Base-by-base conservation (phyloP, 495 filamentous ascomycete genomes). In the Terfezia boudieri region DNA sequence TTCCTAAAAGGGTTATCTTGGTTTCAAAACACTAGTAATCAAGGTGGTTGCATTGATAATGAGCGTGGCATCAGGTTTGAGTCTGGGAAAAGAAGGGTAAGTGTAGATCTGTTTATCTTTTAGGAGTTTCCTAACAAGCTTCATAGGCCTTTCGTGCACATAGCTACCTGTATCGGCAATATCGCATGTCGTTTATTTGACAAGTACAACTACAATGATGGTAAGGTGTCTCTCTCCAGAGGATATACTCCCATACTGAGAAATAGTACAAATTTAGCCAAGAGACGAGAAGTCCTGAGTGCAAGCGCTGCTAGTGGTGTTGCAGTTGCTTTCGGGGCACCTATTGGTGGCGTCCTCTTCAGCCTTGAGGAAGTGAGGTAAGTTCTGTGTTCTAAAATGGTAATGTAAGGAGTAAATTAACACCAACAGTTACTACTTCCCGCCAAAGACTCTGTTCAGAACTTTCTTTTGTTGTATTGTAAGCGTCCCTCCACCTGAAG, bases 401-500 rank as follows among this genome's bases (percentile, higher is more conserved):
- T 12, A 8, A 43, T 37, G 50, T 37, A 59, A 32, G 43, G 26
- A 76, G 82, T 66, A 32, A 32, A 32, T 32, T 32, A 32, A 32
- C 26, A 32, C 26, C 26, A 32, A 5, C 26, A 32, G 26, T 32
- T 98, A 98, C 67, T 98, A 94, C 65, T 95, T 95, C 67, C 90
- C 89, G 4, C 84, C 90, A n/a, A 96, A 98, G 69, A 95, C 89
- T 2, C 76, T 98, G 4, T 98, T 98, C 70, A 74, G 90, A 41
- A 98, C 90, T 1, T 96, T 98, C 71, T 98, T 95, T 69, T 94
- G 87, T 67, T 98, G 89, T 67, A 96, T 96, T 61, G 84, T 68
- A 65, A 61, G 70, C 64, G 43, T 38, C 26, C 26, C 26, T 32
- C 23, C 49, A 41, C 17, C 37, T 38, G 50, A 38, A 35, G 14